Conservation (phyloP, 176 grass and related monocot species). For the Musa troglodytarum region DNA sequence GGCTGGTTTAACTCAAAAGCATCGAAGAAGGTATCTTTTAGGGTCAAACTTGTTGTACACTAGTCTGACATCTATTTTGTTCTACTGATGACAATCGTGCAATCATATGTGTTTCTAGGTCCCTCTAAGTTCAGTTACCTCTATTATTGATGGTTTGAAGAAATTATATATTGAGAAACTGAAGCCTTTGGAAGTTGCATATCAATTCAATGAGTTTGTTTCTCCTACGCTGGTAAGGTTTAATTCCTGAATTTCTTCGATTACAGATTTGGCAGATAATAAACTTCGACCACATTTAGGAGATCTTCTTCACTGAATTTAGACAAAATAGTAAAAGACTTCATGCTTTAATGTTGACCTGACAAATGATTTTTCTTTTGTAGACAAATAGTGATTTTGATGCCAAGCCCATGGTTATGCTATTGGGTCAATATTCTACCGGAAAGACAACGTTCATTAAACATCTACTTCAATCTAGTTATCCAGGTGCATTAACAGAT, state of each 20-base stretch:
- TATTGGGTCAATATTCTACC: slow-evolving; percentile 98
- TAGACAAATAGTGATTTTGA: slow-evolving; percentile 99
- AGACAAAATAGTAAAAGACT: neutral
- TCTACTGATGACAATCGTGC: neutral
- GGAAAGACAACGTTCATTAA: slow-evolving; percentile 99
- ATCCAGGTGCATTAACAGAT: slow-evolving; percentile 56
- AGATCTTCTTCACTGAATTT: neutral
- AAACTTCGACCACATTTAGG: neutral
- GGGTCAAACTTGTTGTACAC: slow-evolving; percentile 32
- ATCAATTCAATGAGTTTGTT: slow-evolving; percentile 93
- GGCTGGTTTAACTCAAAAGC: slow-evolving; percentile 81
- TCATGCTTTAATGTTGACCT: neutral
- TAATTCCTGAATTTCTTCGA: neutral
- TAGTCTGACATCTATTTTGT: slow-evolving; percentile 8
- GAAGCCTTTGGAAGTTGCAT: slow-evolving; percentile 97
- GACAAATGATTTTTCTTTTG: slow-evolving; percentile 11
- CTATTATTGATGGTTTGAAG: slow-evolving; percentile 93
- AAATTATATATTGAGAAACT: slow-evolving; percentile 84
- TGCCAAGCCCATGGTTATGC: slow-evolving; percentile 99
- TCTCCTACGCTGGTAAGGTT: slow-evolving; percentile 72
- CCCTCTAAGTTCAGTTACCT: slow-evolving; percentile 79
- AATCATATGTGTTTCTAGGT: slow-evolving; percentile 31
- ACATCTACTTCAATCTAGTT: slow-evolving; percentile 70
- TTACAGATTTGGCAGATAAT: neutral
- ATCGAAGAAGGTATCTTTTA: slow-evolving; percentile 55